Conservation (phyloP, 23 red algal genomes). For the Cyanidioschyzon merolae region DNA sequence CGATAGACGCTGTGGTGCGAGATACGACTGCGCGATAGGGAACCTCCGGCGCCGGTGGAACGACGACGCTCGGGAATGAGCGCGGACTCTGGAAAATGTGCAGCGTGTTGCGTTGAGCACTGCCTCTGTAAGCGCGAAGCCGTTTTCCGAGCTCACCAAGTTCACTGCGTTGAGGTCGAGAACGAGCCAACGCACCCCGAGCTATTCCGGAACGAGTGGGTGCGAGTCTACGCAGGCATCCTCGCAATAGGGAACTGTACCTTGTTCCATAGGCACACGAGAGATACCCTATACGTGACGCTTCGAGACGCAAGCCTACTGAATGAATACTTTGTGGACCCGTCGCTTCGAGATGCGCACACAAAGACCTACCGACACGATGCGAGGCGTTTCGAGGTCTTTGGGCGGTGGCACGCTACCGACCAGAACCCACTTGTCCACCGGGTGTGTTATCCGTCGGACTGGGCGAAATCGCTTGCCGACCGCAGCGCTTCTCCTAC, state of each 20-base stretch:
- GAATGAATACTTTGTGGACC: conserved; percentile 1
- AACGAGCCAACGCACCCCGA: neutral
- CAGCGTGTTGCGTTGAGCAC: neutral
- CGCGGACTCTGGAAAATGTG: too few species aligned
- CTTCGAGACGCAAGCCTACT: neutral
- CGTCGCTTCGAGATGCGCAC: neutral
- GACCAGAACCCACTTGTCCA: neutral
- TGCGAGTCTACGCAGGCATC: conserved; percentile 6
- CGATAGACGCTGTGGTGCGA: too few species aligned
- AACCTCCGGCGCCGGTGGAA: too few species aligned
- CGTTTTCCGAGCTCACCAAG: neutral
- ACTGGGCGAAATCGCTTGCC: neutral
- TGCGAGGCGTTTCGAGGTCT: neutral
- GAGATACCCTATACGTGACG: neutral
- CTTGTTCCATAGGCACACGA: neutral
- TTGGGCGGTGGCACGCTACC: neutral
- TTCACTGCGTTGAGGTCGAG: neutral
- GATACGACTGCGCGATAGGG: too few species aligned
- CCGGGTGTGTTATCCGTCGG: neutral
- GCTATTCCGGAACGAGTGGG: neutral
- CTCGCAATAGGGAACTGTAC: neutral
- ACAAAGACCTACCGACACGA: neutral
- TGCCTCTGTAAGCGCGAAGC: neutral
- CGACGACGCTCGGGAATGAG: too few species aligned
- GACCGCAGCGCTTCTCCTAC: neutral